These are phyloP conservation scores for Monilinia polystroma DNA, from an alignment of 2,329 filamentous ascomycete genomes.

Conservation along the genomic window DNA sequence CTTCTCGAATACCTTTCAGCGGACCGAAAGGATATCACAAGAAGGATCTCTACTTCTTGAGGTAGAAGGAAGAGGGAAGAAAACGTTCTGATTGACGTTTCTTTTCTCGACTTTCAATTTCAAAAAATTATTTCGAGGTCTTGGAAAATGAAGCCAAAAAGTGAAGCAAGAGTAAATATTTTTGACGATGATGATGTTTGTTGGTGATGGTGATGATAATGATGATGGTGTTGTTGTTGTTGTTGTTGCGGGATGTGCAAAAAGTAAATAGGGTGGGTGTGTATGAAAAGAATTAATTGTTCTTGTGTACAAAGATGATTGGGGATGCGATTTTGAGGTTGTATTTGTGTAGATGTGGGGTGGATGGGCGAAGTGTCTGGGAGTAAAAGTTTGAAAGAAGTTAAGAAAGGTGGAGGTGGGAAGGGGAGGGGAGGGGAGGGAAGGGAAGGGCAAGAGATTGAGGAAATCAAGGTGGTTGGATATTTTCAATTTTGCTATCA, in stretches of 20 bases:
- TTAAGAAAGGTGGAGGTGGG: neutral
- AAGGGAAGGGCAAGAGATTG: too few species aligned
- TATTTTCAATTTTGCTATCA: neutral
- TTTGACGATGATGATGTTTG: too few species aligned
- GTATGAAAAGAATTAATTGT: too few species aligned
- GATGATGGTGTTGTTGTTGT: too few species aligned
- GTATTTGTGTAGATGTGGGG: constrained; percentile 20
- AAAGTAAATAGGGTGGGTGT: neutral
- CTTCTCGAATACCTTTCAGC: constrained; percentile 68
- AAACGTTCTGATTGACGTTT: constrained; percentile 33
- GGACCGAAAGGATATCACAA: constrained; percentile 68
- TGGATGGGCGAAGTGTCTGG: neutral
- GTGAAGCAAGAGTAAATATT: neutral
- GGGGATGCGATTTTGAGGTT: constrained; percentile 18
- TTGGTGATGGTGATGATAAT: too few species aligned
- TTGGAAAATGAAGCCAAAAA: neutral
- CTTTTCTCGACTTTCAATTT: constrained; percentile 26
- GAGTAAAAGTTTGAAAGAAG: neutral
- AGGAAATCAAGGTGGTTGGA: neutral
- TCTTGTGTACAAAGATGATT: constrained; percentile 3
- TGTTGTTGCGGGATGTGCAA: neutral
- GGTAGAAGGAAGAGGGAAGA: constrained; percentile 47
- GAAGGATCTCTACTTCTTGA: constrained; percentile 63
- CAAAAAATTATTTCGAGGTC: constrained; percentile 3
- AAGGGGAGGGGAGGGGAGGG: neutral